Base-by-base conservation (phyloP, 2,329 filamentous ascomycete genomes). In the Talaromyces rugulosus region DNA sequence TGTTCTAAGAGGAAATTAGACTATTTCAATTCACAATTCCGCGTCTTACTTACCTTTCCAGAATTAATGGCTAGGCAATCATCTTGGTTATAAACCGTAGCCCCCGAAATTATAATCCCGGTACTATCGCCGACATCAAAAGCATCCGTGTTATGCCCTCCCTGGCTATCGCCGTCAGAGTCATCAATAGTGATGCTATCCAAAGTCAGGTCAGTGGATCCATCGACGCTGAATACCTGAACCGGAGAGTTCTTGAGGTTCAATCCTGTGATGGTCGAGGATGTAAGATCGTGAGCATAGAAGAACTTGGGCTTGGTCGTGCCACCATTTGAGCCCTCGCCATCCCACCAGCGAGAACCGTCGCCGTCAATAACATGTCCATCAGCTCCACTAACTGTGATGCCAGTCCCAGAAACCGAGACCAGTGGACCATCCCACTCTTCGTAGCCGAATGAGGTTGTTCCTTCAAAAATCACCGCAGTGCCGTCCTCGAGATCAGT, bases 371-470 rank as follows among this genome's bases (percentile, higher is more conserved):
- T 80, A 18, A 79, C 73, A 63, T 78, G 78, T 23, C 82, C 86
- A 1, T 75, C 66, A 27, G 81, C 81, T 54, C 83, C 84, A 8
- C 77, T 77, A 44, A 89, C 78, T 31, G 79, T 80, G 66, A 88
- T 80, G 64, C 78, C 76, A 40, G 74, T 83, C 47, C 87, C 88
- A 1, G 82, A 83, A 64, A 89, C 78, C 31, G 81, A 81, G 67
- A 90, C 80, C 14, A 90, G 78, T 52, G 87, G 87, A 0, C 88
- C 87, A 1, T 72, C 71, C 87, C 87, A 90, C 68, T 87, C 83
- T 65, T 84, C 78, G 75, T 88, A 89, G 23, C 80, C 87, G 69
- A 87, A 90, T 59, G 83, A 85, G n/a, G 87, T 90, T 14, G 79
- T 84, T 51, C 88, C 88, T 62, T 84, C 73, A 74, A 90, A 90